phyloP scores from a whole-genome alignment of 169 alveolate species.

The Theileria orientalis region DNA sequence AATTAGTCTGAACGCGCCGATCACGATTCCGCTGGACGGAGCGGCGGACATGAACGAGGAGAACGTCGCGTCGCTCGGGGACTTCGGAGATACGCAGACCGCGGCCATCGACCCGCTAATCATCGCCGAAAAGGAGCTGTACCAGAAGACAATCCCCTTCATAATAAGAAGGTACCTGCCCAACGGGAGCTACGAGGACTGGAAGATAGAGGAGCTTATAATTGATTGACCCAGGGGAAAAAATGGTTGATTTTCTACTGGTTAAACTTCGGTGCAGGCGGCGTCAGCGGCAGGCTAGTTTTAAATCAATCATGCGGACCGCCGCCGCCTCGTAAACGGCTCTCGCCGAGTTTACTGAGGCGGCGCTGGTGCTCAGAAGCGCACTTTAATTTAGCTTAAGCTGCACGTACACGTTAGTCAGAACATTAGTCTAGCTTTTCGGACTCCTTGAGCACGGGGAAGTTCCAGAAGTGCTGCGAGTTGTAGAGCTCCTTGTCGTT shows the following conservation, averaged over 20 bases:
- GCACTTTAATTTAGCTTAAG: too few species aligned
- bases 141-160: slow-evolving; percentile 96
- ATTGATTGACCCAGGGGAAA: slow-evolving; percentile 71
- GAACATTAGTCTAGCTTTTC: too few species aligned
- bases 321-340: too few species aligned
- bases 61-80: slow-evolving; percentile 68
- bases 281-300: background rate
- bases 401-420: too few species aligned
- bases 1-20: slow-evolving; percentile 97
- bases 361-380: too few species aligned
- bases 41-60: slow-evolving; percentile 61
- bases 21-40: slow-evolving; percentile 85
- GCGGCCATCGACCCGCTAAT: slow-evolving; percentile 95
- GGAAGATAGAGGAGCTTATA: slow-evolving; percentile 93
- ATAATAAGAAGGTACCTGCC: slow-evolving; percentile 98
- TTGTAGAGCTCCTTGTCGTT: slow-evolving; percentile 18
- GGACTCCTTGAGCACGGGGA: slow-evolving; percentile 34
- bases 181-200: slow-evolving; percentile 96
- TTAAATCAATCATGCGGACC: slow-evolving; percentile 11
- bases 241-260: background rate
- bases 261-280: background rate
- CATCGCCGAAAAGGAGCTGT: slow-evolving; percentile 98
- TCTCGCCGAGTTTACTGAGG: too few species aligned
- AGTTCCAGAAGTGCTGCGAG: slow-evolving; percentile 35
- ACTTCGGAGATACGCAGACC: slow-evolving; percentile 73